These are phyloP conservation scores for Trametes punicea DNA, from an alignment of 768 basidiomycete species.

Conservation along the genomic window DNA sequence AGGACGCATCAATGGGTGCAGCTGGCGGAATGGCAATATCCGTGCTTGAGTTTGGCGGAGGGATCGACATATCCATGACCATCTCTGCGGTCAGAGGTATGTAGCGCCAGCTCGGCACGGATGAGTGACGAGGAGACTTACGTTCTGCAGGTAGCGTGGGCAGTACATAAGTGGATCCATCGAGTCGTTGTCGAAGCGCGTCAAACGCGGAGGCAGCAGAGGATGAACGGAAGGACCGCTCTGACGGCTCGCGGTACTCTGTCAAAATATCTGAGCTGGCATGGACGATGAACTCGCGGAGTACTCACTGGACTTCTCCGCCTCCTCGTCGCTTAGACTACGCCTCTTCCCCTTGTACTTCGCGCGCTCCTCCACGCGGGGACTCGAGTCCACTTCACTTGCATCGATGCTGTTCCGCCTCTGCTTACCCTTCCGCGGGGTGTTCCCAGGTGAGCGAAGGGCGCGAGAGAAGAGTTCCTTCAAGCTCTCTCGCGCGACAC, in stretches of 20 bases:
- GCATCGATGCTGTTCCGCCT: constrained; percentile 58
- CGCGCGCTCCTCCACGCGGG: constrained; percentile 40
- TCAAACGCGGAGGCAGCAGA: constrained; percentile 21
- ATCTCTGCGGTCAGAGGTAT: neutral
- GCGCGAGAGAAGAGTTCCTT: constrained; percentile 67
- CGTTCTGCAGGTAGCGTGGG: constrained; percentile 21
- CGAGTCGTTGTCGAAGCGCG: constrained; percentile 23
- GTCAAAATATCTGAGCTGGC: neutral
- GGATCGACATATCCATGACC: constrained; percentile 23
- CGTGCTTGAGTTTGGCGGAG: constrained; percentile 30
- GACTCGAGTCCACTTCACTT: constrained; percentile 58
- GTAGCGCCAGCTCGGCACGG: no score
- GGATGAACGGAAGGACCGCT: constrained; percentile 14
- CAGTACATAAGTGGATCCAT: constrained; percentile 14
- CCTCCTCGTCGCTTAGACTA: constrained; percentile 69
- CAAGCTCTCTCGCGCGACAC: constrained; percentile 54
- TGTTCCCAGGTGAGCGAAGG: constrained; percentile 59
- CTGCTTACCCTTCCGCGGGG: constrained; percentile 51
- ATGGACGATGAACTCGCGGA: neutral
- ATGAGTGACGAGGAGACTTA: constrained; percentile 2
- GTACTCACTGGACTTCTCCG: constrained; percentile 51
- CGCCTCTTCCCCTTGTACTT: constrained; percentile 49
- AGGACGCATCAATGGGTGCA: constrained; percentile 33
- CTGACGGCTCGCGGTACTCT: constrained; percentile 16
- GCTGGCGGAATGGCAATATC: constrained; percentile 39